These are phyloP conservation scores for Botrytis deweyae DNA, from an alignment of 2,329 filamentous ascomycete genomes.

Conservation along the genomic window DNA sequence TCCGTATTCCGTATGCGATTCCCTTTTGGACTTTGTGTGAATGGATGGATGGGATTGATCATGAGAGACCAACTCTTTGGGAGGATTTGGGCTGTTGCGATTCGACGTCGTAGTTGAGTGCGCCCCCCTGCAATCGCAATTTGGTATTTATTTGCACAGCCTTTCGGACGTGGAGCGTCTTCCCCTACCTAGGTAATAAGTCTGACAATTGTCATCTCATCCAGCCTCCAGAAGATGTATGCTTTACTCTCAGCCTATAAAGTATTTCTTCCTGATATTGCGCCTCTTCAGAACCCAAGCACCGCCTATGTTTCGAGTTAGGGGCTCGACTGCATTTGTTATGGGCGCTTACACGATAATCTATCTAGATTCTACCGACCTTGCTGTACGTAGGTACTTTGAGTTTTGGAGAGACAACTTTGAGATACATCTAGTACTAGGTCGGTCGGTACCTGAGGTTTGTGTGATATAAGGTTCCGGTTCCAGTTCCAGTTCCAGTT, in stretches of 20 bases:
- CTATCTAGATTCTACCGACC: background rate
- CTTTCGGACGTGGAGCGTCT: constrained; percentile 4
- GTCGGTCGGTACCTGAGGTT: background rate
- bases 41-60: background rate
- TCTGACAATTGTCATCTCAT: constrained; percentile 1
- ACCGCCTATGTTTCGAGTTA: background rate
- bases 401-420: background rate
- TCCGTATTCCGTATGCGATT: background rate
- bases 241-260: background rate
- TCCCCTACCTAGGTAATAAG: background rate
- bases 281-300: background rate
- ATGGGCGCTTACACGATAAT: background rate
- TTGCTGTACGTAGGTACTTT: background rate
- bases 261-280: background rate
- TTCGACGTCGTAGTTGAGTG: background rate
- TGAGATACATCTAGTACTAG: background rate
- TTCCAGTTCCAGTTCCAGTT: background rate
- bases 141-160: constrained; percentile 21
- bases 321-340: background rate
- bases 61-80: background rate
- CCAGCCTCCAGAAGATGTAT: background rate
- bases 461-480: background rate
- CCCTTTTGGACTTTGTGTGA: background rate
- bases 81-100: background rate
- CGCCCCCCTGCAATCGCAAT: constrained; percentile 13